phyloP scores from a whole-genome alignment of 768 basidiomycete genomes.

The Auricularia cornea region DNA sequence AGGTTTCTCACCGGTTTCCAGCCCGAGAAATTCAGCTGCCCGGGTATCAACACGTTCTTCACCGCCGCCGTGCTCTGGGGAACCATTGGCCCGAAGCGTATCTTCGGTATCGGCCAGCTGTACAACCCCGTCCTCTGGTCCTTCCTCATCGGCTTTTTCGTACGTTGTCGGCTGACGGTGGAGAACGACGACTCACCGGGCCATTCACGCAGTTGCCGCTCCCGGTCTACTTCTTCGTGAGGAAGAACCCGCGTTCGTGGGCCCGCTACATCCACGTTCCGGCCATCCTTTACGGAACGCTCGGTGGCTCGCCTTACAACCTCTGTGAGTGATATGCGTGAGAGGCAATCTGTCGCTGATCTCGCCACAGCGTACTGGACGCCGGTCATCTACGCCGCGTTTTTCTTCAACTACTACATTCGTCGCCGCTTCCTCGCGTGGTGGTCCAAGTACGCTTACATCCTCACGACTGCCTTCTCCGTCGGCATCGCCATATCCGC shows the following conservation, averaged over 20 bases:
- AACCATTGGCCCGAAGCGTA: constrained; percentile 16
- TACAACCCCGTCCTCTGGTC: constrained; percentile 16
- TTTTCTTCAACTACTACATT: constrained; percentile 7
- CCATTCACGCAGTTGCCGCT: not conserved
- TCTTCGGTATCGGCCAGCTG: constrained; percentile 13
- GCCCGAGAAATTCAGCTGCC: constrained; percentile 20
- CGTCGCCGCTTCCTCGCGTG: constrained; percentile 5
- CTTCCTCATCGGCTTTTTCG: constrained; percentile 26
- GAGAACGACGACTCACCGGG: not conserved
- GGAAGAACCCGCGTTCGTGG: not conserved
- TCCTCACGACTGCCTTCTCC: constrained; percentile 21
- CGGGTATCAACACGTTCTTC: constrained; percentile 26
- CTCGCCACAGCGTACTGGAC: not conserved
- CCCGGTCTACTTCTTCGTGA: not conserved
- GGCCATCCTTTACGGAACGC: constrained; percentile 1
- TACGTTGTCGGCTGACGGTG: constrained; percentile 15
- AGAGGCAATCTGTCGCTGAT: not conserved
- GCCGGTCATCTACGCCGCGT: constrained; percentile 3
- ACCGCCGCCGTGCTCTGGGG: constrained; percentile 27
- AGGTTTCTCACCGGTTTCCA: constrained; percentile 4
- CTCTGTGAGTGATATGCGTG: not conserved
- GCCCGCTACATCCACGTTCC: constrained; percentile 1
- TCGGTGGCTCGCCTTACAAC: constrained; percentile 4
- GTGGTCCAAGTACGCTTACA: constrained; percentile 12
- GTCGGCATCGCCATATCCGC: constrained; percentile 23